A percentile compares a stretch with the other conserved stretches of the same genome.
These are phyloP conservation scores for Didymella glomerata DNA, from an alignment of 2,329 filamentous ascomycete species.

Conservation along the genomic window DNA sequence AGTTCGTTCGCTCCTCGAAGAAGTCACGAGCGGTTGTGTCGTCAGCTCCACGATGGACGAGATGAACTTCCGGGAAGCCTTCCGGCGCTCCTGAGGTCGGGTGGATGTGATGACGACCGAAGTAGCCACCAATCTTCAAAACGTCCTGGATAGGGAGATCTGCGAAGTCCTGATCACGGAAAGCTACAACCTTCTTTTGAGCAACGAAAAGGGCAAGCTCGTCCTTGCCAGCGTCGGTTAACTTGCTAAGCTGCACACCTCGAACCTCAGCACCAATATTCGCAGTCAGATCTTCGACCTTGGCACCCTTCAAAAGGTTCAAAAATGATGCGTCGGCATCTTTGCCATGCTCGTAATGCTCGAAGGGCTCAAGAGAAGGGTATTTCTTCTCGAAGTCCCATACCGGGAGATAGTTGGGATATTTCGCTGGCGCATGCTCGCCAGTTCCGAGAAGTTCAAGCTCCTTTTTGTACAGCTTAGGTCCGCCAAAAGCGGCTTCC, in stretches of 20 bases:
- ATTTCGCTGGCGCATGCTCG: slow-evolving; percentile 66
- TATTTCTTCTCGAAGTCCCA: slow-evolving; percentile 71
- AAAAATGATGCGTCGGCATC: slow-evolving; percentile 75
- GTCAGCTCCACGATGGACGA: slow-evolving; percentile 76
- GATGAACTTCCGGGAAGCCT: slow-evolving; percentile 77
- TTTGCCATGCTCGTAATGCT: slow-evolving; percentile 78
- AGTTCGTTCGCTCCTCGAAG: slow-evolving; percentile 75
- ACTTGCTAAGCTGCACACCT: slow-evolving; percentile 74
- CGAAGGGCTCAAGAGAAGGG: slow-evolving; percentile 72
- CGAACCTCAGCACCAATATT: slow-evolving; percentile 76
- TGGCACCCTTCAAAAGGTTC: slow-evolving; percentile 68
- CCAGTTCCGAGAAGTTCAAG: slow-evolving; percentile 63
- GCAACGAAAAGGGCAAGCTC: slow-evolving; percentile 79
- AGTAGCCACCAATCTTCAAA: slow-evolving; percentile 75
- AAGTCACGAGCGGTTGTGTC: slow-evolving; percentile 69
- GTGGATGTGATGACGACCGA: slow-evolving; percentile 83
- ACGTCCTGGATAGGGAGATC: slow-evolving; percentile 74
- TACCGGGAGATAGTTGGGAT: slow-evolving; percentile 76
- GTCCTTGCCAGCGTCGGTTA: slow-evolving; percentile 74
- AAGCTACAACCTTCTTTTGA: slow-evolving; percentile 77
- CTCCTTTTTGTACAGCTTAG: slow-evolving; percentile 57
- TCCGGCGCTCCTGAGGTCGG: slow-evolving; percentile 78
- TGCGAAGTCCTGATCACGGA: slow-evolving; percentile 74
- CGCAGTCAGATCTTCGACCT: slow-evolving; percentile 71
- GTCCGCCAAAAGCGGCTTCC: slow-evolving; percentile 55